Base-by-base conservation (phyloP, 139 green algal genomes). In the Ettlia oleoabundans region DNA sequence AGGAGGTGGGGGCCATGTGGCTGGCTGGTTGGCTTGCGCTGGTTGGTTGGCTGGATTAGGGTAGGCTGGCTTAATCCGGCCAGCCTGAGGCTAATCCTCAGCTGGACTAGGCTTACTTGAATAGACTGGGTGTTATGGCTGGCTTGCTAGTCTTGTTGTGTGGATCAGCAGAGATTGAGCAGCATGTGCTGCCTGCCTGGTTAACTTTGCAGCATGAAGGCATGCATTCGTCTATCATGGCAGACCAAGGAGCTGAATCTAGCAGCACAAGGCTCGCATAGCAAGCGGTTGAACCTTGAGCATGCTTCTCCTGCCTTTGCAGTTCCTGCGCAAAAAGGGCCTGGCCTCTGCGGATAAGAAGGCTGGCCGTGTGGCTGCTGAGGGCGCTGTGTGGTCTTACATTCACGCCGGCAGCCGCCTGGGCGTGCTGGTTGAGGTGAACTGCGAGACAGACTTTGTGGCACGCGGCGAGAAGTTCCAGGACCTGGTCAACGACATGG, bases 401-500 rank as follows among this genome's bases (percentile, higher is more conserved):
- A 97, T 99, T 88, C 96, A 99, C 85, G 92, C 92, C 6, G 96
- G 93, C 84, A 83, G 80, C 77, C 73, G 84, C 62, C 86, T 98
- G 73, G 96, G 95, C 62, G 94, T 98, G 64, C 82, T 98, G 73
- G 81, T 97, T 64, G 96, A 98, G 91, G 86, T 98, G n/a, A 98
- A 98, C 90, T 98, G 93, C 85, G 96, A 98, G 91, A 98, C 96
- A 4, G 96, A 98, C 89, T 98, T 98, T 88, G 96, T 98, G 66
- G 96, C 96, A 0, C 88, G 93, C 4, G 89, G 85, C n/a, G 95
- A 98, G 41, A 92, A 91, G 76, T 98, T 98, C 92, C 90, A 95
- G 76, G 76, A 89, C 63, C 87, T 98, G 32, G 90, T 90, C 9
- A 47, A 82, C 41, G 90, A 94, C 84, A 83, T 94, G 42, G 88